Percentiles rank a stretch among this genome's conserved stretches.
These are phyloP conservation scores for Aspergillus costaricaensis DNA, from an alignment of 2,329 filamentous ascomycete genomes.

Conservation along the genomic window DNA sequence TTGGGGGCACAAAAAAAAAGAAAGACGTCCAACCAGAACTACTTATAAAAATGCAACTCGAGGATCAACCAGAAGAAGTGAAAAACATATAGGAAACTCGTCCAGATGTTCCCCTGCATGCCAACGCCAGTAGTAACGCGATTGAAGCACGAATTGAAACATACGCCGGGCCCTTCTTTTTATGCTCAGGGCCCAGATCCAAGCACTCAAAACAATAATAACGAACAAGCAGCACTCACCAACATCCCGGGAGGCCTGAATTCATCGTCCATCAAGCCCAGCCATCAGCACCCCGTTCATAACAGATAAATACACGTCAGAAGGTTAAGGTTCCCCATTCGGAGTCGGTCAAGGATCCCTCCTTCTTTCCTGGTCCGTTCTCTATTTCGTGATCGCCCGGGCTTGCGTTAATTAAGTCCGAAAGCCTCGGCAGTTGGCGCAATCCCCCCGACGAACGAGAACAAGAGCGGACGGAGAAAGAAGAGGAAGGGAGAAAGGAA, in stretches of 20 bases:
- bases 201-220: background rate
- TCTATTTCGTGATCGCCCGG: background rate
- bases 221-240: background rate
- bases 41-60: background rate
- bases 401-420: background rate
- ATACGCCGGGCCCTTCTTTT: conserved; percentile 1
- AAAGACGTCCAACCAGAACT: background rate
- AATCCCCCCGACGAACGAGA: background rate
- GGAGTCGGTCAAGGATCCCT: background rate
- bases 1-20: no score
- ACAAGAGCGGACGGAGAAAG: background rate
- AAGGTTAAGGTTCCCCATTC: background rate
- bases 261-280: conserved; percentile 7
- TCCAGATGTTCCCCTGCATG: conserved; percentile 8
- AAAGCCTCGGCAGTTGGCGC: background rate
- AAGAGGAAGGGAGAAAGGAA: conserved; percentile 12
- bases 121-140: conserved; percentile 7
- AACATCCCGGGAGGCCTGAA: background rate
- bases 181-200: background rate
- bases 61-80: background rate
- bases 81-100: conserved; percentile 10
- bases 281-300: background rate
- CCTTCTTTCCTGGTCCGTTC: background rate
- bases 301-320: conserved; percentile 5
- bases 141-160: conserved; percentile 9